Evolutionary conservation across 2,329 filamentous ascomycete genomes (phyloP), one percentile per base, ranked within the genome.

Genomic region (Graphiopsis chlorocephala): DNA sequence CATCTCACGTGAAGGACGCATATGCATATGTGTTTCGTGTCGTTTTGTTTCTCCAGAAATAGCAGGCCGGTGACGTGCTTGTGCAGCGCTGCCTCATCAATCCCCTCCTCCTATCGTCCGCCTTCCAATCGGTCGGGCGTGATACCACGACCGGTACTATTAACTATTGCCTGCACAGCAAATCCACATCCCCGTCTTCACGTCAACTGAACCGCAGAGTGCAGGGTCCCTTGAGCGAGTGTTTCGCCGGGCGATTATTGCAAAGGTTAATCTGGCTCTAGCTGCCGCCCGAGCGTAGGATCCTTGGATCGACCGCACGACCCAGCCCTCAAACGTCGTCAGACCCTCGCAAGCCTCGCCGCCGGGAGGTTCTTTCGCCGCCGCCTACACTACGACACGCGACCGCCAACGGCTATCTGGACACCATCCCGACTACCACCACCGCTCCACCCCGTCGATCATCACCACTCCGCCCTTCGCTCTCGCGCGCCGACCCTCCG

Each of bases 51-150:
- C 29, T 29, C 53, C 53, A 12, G 23, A 35, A 56, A 56, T 56
- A 56, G 53, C 53, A 31, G 50, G 50, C 31, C 23, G 53, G 31
- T 56, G 53, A 56, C 53, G 53, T 56, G 47, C 53, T 56, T 31
- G 29, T 56, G 53, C 53, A 56, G 29, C 10, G 38, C 38, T 23
- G 38, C 38, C 28, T 53, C 26, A 53, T 29, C 11, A 38, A 8
- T 38, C 48, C 7, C 31, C 20, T n/a, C 29, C 31, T 56, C 53
- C 48, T 28, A 12, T 29, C 26, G 50, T 31, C 50, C 8, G 50
- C 26, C 26, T 29, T 4, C 26, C 26, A 20, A 31, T 53, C 50
- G 50, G 38, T n/a, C 17, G 26, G 50, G 29, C 50, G 50, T 29
- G 29, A 53, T 53, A 53, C 50, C 50, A 31, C 50, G 17, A 15